A percentile compares a stretch with the other conserved stretches of the same genome.
Evolutionary conservation across 2,329 filamentous ascomycete species (phyloP).

Genomic region (Aureobasidium musti): DNA sequence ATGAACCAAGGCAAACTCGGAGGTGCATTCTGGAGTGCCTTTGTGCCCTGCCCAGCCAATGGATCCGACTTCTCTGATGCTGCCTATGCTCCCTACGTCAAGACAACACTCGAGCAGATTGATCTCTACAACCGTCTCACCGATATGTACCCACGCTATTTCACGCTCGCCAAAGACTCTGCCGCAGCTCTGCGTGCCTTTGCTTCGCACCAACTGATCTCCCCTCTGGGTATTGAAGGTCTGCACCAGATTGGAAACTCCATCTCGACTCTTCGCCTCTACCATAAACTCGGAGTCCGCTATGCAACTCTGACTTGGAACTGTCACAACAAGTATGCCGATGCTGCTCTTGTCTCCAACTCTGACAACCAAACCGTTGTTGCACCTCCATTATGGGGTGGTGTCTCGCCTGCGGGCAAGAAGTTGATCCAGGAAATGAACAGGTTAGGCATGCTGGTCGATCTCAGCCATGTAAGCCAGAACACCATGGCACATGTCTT

Average conservation of each 20-base stretch:
- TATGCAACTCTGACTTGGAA: constrained; percentile 92
- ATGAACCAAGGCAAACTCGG: constrained; percentile 71
- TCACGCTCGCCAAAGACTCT: constrained; percentile 65
- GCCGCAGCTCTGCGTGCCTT: constrained; percentile 61
- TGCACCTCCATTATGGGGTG: constrained; percentile 64
- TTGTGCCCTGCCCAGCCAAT: constrained; percentile 71
- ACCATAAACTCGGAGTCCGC: constrained; percentile 75
- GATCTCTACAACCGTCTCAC: constrained; percentile 69
- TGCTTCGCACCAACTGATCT: constrained; percentile 60
- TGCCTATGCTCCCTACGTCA: constrained; percentile 67
- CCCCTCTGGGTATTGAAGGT: constrained; percentile 79
- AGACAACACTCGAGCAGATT: constrained; percentile 71
- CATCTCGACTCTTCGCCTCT: constrained; percentile 71
- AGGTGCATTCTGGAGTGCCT: constrained; percentile 94
- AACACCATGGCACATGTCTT: constrained; percentile 87
- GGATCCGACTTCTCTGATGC: constrained; percentile 71
- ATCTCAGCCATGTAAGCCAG: constrained; percentile 74
- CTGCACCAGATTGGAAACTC: constrained; percentile 93
- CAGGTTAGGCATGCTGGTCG: constrained; percentile 89
- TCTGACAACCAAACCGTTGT: constrained; percentile 43
- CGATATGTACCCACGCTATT: constrained; percentile 64
- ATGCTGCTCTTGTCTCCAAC: constrained; percentile 70
- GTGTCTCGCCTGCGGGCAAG: constrained; percentile 70
- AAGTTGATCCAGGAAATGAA: constrained; percentile 85
- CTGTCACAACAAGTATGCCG: constrained; percentile 87